Conservation (phyloP, 805 yeast species). For the Teunomyces pallodes region DNA sequence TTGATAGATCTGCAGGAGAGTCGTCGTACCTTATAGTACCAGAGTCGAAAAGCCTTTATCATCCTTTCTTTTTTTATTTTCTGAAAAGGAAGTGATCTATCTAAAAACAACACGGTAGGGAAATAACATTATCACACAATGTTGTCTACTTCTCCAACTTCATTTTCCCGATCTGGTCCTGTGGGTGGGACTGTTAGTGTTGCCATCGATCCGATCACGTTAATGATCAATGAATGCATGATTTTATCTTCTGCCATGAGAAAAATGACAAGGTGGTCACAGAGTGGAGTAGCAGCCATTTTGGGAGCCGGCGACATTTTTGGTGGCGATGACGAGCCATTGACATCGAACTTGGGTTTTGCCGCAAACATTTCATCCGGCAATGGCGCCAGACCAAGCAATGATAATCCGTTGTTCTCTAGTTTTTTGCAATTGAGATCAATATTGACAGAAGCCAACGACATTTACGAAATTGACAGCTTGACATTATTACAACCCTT, state of each 20-base stretch:
- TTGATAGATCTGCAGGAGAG: too few relatives aligned
- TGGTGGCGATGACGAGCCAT: conserved; percentile 40
- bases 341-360: conserved; percentile 22
- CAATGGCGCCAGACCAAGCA: conserved; percentile 19
- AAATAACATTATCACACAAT: neutral
- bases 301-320: conserved; percentile 63
- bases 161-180: neutral
- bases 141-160: conserved; percentile 4
- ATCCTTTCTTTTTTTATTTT: neutral
- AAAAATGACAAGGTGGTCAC: conserved; percentile 62
- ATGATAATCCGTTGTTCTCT: conserved; percentile 60
- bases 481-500: conserved; percentile 83
- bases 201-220: conserved; percentile 73
- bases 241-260: conserved; percentile 86
- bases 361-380: conserved; percentile 15
- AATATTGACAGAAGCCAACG: conserved; percentile 56
- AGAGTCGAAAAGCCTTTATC: neutral
- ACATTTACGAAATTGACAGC: conserved; percentile 60
- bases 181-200: conserved; percentile 6
- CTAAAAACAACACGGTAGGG: neutral
- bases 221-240: conserved; percentile 86
- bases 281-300: conserved; percentile 80
- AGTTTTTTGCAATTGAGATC: conserved; percentile 78
- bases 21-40: neutral
- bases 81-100: neutral